Evolutionary conservation across 1,284 basidiomycete genomes (phyloP).

Genomic region (Ceratobasidium sp.): DNA sequence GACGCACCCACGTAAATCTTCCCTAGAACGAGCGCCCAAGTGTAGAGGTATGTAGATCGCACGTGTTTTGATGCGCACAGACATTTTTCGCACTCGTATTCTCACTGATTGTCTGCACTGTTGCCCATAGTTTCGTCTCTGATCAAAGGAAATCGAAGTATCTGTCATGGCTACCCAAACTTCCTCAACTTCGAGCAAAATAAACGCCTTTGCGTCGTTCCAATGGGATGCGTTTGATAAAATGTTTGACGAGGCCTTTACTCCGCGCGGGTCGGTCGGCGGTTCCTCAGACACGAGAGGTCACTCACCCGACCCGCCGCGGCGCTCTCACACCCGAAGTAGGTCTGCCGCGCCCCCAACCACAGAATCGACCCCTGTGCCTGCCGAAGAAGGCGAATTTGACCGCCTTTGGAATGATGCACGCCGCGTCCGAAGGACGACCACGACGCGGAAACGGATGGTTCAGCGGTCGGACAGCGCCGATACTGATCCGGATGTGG

Average conservation of each 20-base stretch:
- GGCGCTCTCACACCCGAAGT: constrained; percentile 16
- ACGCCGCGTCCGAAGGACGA: constrained; percentile 42
- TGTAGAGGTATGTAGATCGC: constrained; percentile 7
- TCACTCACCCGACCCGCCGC: constrained; percentile 9
- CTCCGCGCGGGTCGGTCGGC: constrained; percentile 30
- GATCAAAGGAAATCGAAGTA: constrained; percentile 2
- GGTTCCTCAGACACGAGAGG: constrained; percentile 8
- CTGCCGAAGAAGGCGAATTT: constrained; percentile 27
- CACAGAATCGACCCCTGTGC: constrained; percentile 21
- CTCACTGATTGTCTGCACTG: constrained; percentile 13
- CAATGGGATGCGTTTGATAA: constrained; percentile 39
- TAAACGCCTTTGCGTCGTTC: constrained; percentile 33
- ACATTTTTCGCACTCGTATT: constrained; percentile 1
- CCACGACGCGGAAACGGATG: constrained; percentile 35
- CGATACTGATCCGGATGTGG: constrained; percentile 35
- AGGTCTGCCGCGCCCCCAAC: constrained; percentile 5
- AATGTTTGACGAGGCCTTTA: constrained; percentile 42
- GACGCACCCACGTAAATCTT: background rate
- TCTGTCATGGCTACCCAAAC: constrained; percentile 17
- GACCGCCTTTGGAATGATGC: constrained; percentile 43
- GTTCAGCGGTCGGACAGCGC: constrained; percentile 34
- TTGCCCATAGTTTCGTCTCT: constrained; percentile 2
- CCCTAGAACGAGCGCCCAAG: background rate
- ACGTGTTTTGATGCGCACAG: background rate
- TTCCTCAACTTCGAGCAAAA: constrained; percentile 10